A percentile compares a stretch with the other conserved stretches of the same genome.
These are phyloP conservation scores for Stephanodiscus triporus DNA, from an alignment of 108 stramenopile genomes.

Conservation along the genomic window DNA sequence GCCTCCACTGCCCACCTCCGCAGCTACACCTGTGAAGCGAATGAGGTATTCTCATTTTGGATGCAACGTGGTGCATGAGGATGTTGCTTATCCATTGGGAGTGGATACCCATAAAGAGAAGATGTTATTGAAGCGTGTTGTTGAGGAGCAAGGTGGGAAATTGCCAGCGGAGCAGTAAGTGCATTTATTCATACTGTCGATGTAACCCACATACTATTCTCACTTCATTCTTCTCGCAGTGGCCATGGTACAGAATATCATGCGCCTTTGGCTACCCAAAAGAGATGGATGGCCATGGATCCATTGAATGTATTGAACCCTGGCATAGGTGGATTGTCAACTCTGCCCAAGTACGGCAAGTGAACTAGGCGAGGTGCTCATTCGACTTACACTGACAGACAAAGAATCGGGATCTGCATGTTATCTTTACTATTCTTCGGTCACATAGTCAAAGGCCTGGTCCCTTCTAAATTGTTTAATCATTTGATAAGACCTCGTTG, in stretches of 20 bases:
- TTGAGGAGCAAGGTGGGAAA: conserved; percentile 62
- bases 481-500: conserved; percentile 56
- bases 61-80: conserved; percentile 90
- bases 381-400: neutral
- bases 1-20: conserved; percentile 47
- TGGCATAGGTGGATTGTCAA: conserved; percentile 74
- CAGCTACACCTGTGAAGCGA: conserved; percentile 61
- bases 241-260: conserved; percentile 88
- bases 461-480: conserved; percentile 64
- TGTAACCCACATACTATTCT: neutral
- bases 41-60: conserved; percentile 90
- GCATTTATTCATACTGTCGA: neutral
- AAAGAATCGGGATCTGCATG: no score
- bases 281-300: conserved; percentile 85
- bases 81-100: conserved; percentile 70
- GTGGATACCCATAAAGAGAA: conserved; percentile 77
- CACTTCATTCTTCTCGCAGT: neutral
- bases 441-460: conserved; percentile 45
- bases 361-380: neutral
- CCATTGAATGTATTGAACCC: conserved; percentile 88
- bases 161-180: conserved; percentile 76
- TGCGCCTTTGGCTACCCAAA: conserved; percentile 68
- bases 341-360: conserved; percentile 32
- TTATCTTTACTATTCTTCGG: neutral
- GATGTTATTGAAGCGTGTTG: conserved; percentile 66